Conservation (phyloP, 192 early-diverging fungal species). For the Rhizoclosmatium sp. region DNA sequence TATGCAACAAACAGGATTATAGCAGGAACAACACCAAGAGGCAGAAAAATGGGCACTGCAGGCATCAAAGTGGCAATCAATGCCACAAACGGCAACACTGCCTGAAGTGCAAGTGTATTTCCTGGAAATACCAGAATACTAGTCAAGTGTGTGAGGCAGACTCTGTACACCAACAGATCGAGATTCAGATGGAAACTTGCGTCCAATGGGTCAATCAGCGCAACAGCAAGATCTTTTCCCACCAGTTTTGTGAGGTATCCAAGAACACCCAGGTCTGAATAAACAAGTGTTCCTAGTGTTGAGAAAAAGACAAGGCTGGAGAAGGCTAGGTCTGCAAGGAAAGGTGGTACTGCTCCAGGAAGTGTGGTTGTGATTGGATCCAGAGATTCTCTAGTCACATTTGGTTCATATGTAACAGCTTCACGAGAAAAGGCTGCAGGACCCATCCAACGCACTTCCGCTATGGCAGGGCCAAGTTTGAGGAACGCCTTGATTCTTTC, state of each 20-base stretch:
- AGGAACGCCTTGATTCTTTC: background rate
- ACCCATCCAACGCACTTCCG: conserved; percentile 35
- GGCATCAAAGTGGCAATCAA: conserved; percentile 8
- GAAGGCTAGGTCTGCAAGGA: conserved; percentile 23
- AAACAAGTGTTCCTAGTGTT: conserved; percentile 24
- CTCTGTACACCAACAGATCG: conserved; percentile 21
- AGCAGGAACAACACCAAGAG: conserved; percentile 29
- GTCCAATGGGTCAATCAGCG: conserved; percentile 20
- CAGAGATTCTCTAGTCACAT: background rate
- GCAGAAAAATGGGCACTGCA: conserved; percentile 21
- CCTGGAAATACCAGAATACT: conserved; percentile 5
- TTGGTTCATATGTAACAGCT: background rate
- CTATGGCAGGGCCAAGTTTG: conserved; percentile 19
- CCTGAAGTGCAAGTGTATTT: background rate
- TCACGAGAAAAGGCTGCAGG: conserved; percentile 15
- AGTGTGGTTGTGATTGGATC: conserved; percentile 27
- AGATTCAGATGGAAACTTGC: conserved; percentile 19
- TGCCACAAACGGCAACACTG: conserved; percentile 25
- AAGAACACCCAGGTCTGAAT: conserved; percentile 20
- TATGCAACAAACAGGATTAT: conserved; percentile 20
- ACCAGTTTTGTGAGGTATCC: conserved; percentile 28
- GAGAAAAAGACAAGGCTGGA: conserved; percentile 32
- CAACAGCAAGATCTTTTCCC: background rate
- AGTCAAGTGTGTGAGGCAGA: conserved; percentile 9
- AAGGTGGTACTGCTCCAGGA: background rate